These are phyloP conservation scores for Debaryomyces coudertii DNA, from an alignment of 1,139 yeast species.

Conservation along the genomic window DNA sequence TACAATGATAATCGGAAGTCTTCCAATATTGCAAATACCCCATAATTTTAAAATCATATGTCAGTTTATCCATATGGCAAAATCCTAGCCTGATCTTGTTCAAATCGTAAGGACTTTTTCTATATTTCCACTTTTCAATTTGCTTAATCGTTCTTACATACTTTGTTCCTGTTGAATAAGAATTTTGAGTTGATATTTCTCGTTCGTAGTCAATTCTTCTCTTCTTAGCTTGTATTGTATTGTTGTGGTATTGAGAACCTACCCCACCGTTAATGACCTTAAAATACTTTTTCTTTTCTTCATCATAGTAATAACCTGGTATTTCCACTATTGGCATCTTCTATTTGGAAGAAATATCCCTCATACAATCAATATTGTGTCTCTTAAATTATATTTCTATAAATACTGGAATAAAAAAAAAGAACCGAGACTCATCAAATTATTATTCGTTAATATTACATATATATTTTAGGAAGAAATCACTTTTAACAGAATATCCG, in stretches of 20 bases:
- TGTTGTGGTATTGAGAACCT: constrained; percentile 36
- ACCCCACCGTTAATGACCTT: constrained; percentile 44
- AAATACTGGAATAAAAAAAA: too few relatives aligned
- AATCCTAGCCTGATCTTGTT: background rate
- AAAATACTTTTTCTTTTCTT: constrained; percentile 45
- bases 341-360: background rate
- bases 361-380: background rate
- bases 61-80: constrained; percentile 3
- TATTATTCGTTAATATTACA: background rate
- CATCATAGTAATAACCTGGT: constrained; percentile 55
- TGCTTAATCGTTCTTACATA: background rate
- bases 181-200: background rate
- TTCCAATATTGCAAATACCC: background rate
- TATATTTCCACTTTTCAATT: background rate
- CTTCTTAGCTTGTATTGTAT: constrained; percentile 32
- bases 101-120: background rate
- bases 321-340: constrained; percentile 22
- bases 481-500: too few relatives aligned
- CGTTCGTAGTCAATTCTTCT: constrained; percentile 21
- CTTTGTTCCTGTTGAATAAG: background rate
- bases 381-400: too few relatives aligned
- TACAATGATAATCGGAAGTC: background rate
- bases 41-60: constrained; percentile 3
- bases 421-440: too few relatives aligned
- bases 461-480: too few relatives aligned